These are phyloP conservation scores for Capsella bursapastoris DNA, from an alignment of 345 rosid species.

Conservation along the genomic window DNA sequence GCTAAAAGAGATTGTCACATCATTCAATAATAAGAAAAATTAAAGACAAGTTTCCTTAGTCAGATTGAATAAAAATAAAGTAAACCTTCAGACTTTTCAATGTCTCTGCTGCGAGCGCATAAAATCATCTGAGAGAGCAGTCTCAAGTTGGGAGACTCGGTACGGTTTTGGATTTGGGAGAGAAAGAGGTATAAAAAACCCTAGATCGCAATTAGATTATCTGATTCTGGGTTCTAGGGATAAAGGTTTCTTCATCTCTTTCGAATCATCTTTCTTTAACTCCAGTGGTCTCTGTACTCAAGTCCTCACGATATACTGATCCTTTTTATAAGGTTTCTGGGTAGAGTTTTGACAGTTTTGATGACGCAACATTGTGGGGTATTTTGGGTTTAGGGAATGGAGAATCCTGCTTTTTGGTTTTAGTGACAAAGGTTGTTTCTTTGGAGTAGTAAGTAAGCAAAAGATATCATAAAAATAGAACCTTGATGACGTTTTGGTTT, in stretches of 20 bases:
- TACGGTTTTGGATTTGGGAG: conserved; percentile 20
- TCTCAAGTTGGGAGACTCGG: conserved; percentile 4
- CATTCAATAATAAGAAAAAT: not conserved
- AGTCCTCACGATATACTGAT: not conserved
- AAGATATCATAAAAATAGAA: not conserved
- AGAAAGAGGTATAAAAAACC: not conserved
- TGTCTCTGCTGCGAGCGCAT: conserved; percentile 6
- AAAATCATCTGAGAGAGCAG: not conserved
- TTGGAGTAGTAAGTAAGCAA: conserved; percentile 16
- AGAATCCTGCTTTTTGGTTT: conserved; percentile 21
- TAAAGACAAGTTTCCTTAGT: not conserved
- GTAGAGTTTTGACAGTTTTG: conserved; percentile 1
- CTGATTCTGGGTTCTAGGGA: conserved; percentile 25
- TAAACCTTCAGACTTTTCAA: conserved; percentile 33
- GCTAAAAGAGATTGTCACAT: conserved; percentile 2
- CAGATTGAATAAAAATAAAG: not conserved
- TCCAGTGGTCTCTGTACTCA: not conserved
- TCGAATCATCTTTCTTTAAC: not conserved
- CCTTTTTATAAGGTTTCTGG: not conserved
- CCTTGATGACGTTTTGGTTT: conserved; percentile 1
- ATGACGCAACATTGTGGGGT: conserved; percentile 1
- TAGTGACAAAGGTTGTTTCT: conserved; percentile 35
- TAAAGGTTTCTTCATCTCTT: not conserved
- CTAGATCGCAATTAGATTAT: conserved; percentile 30
- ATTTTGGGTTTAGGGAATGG: not conserved